phyloP scores from a whole-genome alignment of 169 alveolate genomes.

The Eimeria tenella region DNA sequence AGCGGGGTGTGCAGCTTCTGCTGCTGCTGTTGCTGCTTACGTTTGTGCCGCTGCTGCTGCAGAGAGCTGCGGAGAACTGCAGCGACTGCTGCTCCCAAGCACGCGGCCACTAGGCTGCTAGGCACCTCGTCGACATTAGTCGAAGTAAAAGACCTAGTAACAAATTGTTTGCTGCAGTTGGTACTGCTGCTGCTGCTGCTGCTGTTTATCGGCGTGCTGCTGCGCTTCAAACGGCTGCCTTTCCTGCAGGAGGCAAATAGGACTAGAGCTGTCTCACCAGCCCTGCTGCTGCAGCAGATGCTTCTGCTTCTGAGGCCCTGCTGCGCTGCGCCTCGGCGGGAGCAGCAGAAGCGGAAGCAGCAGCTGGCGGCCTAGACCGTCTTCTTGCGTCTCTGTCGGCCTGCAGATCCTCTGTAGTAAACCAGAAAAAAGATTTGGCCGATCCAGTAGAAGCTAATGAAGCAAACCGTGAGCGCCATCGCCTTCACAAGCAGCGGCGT shows the following conservation, averaged over 20 bases:
- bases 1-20: neutral
- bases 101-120: no score
- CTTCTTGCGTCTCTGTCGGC: constrained; percentile 11
- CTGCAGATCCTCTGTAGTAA: neutral
- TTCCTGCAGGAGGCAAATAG: neutral
- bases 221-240: neutral
- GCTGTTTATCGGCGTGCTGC: neutral
- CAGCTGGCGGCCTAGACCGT: neutral
- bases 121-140: no score
- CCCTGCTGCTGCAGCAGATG: constrained; percentile 4
- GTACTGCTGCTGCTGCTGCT: constrained; percentile 43
- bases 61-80: neutral
- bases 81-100: no score
- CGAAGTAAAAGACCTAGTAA: no score
- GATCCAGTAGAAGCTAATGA: constrained; percentile 68
- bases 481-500: constrained; percentile 63
- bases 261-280: neutral
- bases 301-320: neutral
- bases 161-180: neutral
- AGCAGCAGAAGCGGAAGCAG: neutral
- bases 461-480: constrained; percentile 4
- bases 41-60: constrained; percentile 1
- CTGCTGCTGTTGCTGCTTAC: constrained; percentile 10
- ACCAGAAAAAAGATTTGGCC: neutral
- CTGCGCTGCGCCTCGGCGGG: neutral